Evolutionary conservation across 768 basidiomycete genomes (phyloP), one percentile per base, ranked within the genome.

Genomic region (Cantharellus cinnabarinus): DNA sequence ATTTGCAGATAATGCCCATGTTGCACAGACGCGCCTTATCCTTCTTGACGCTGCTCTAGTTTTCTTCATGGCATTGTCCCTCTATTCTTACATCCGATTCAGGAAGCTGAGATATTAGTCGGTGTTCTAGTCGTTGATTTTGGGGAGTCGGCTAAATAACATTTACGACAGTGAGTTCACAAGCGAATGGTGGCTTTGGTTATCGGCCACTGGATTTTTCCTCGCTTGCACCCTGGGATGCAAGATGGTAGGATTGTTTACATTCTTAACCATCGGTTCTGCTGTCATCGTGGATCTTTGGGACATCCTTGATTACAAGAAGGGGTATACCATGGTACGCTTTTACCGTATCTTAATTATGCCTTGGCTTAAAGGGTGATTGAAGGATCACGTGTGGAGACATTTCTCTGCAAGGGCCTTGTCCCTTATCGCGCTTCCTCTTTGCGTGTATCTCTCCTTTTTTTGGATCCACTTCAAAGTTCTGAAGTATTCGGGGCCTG

Each of bases 161-260:
- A 5, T 56, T 53, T 4, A 5, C 54, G 39, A 4, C 64, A 91
- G 90, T 68, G 86, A 90, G 67, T 99, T 94, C 68, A 77, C 88
- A 0, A 73, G 77, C 0, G 79, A 82, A 63, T 99, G 95, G 95
- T 99, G 91, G 89, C 77, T 78, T 48, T 99, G 95, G 94, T 75
- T 98, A 44, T 68, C 83, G 48, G 76, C 84, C 2, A 97, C 94
- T 2, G 95, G 95, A 20, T 75, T 83, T 59, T 91, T 86, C 71
- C 88, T 99, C 79, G 89, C 91, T 41, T 90, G 90, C 69, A 89
- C 91, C 2, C 87, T 95, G 78, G 89, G 87, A 3, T 94, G 93
- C 66, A 99, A 99, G 71, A 95, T 98, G 71, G 97, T 97, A 65
- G 95, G 95, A 41, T 74, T 98, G 54, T 76, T 99, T 62, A 90